Evolutionary conservation across 768 basidiomycete genomes (phyloP), one percentile per base, ranked within the genome.

Genomic region (Kwoniella sp.): DNA sequence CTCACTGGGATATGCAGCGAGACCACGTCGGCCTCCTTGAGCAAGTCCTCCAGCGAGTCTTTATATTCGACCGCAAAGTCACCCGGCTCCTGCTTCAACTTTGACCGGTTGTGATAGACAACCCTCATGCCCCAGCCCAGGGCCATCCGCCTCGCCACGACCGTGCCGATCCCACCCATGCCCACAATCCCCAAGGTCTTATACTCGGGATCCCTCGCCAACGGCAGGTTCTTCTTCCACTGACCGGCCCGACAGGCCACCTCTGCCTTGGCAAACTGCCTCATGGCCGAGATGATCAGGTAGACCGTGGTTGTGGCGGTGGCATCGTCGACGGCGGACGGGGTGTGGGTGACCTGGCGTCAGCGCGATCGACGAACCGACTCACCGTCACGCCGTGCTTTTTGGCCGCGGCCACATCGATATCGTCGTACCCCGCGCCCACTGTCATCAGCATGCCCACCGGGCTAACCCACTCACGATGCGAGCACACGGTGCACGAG

Each of bases 51-150:
- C 23, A 84, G 50, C 33, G 80, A 76, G 26, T 76, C 75, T 58
- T 83, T 83, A 72, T 92, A 95, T 69, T 84, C 81, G 41, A 63
- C 54, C 62, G 82, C 84, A 79, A 84, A 90, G 28, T 74, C 78
- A 8, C 19, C 31, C 3, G 0, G 88, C 86, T 1, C 82, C 83
- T 45, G 80, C 71, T 7, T 52, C 55, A 52, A 66, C 53, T 8
- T 76, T 64, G 76, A 80, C 29, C 78, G 81, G 52, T 78, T 78
- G 59, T 77, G 70, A 74, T 92, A 93, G 32, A 92, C 77, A 46
- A 92, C 77, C 46, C 84, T 84, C 89, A 93, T 90, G 3, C 85
- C 87, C 76, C 92, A 88, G 0, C 84, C 83, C 44, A 82, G 83
- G 0, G 78, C 57, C 25, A 59, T 59, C 22, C 66, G 46, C 19